Evolutionary conservation across 148 eudicot genomes (phyloP).

Genomic region (Cornus controversa): DNA sequence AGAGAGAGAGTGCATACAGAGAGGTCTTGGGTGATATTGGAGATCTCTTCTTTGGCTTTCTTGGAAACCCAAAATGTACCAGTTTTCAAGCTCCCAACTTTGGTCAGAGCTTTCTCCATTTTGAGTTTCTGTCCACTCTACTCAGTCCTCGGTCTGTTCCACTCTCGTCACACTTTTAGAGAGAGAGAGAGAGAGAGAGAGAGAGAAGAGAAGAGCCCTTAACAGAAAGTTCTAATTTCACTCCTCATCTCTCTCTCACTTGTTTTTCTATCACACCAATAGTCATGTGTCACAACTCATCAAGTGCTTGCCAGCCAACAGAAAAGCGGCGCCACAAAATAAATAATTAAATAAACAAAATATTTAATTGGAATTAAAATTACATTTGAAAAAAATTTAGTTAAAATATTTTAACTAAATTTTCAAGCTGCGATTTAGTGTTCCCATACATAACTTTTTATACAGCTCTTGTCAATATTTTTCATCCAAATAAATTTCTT

Average conservation of each 20-base stretch:
- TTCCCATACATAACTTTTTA: no score
- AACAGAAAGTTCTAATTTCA: neutral
- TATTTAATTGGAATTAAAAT: no score
- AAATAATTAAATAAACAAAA: no score
- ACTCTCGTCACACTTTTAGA: neutral
- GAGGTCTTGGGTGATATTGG: constrained; percentile 56
- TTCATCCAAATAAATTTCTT: no score
- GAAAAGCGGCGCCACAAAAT: neutral
- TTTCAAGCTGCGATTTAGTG: no score
- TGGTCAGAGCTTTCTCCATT: constrained; percentile 65
- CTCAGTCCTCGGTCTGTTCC: neutral
- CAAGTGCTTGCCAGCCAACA: neutral
- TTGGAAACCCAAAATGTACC: constrained; percentile 62
- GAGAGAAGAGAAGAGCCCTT: neutral
- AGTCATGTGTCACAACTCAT: neutral
- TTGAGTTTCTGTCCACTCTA: neutral
- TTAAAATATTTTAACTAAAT: no score
- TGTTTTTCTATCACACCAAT: neutral
- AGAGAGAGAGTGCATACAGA: constrained; percentile 25
- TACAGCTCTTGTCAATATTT: no score
- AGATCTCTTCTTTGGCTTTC: constrained; percentile 68
- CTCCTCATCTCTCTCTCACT: neutral
- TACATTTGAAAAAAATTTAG: no score
- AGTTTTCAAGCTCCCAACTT: constrained; percentile 59
- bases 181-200: neutral